Conservation (phyloP, 1,139 yeast genomes). For the Saccharomyces hybrid region DNA sequence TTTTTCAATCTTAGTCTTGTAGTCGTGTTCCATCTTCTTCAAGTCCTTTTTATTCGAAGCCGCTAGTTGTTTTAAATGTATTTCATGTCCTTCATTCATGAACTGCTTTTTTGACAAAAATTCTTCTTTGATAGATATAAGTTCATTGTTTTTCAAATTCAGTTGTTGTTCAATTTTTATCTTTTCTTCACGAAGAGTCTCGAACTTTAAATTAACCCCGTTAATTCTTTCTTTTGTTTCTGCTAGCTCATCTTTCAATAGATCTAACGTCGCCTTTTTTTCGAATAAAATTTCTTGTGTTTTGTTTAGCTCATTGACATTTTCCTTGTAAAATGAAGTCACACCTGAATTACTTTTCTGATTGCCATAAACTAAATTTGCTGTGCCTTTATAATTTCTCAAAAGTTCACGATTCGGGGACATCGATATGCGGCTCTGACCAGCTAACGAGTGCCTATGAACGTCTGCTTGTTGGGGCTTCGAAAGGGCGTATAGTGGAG, state of each 20-base stretch:
- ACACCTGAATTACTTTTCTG: conserved; percentile 3
- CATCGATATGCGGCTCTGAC: background rate
- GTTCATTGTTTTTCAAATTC: conserved; percentile 37
- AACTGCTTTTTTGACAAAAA: conserved; percentile 24
- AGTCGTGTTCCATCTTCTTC: conserved; percentile 36
- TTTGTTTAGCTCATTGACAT: conserved; percentile 25
- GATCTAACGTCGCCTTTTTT: conserved; percentile 26
- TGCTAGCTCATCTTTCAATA: conserved; percentile 21
- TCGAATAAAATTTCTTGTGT: conserved; percentile 24
- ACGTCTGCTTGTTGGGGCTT: conserved; percentile 3
- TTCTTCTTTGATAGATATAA: conserved; percentile 37
- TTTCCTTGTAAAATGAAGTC: conserved; percentile 28
- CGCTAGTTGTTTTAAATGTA: conserved; percentile 34
- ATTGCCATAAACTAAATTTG: background rate
- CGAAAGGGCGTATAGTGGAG: background rate
- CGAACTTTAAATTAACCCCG: conserved; percentile 15
- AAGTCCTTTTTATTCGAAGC: conserved; percentile 35
- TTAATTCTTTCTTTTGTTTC: conserved; percentile 22
- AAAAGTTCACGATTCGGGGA: background rate
- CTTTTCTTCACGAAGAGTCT: conserved; percentile 34
- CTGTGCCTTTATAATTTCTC: background rate
- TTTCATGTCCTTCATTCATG: conserved; percentile 35
- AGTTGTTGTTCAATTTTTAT: conserved; percentile 27
- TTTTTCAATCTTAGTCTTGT: conserved; percentile 33
- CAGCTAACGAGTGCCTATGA: conserved; percentile 1